Conservation (phyloP, 129 eudicot genomes). For the Chrysanthemum lavandulifolium region DNA sequence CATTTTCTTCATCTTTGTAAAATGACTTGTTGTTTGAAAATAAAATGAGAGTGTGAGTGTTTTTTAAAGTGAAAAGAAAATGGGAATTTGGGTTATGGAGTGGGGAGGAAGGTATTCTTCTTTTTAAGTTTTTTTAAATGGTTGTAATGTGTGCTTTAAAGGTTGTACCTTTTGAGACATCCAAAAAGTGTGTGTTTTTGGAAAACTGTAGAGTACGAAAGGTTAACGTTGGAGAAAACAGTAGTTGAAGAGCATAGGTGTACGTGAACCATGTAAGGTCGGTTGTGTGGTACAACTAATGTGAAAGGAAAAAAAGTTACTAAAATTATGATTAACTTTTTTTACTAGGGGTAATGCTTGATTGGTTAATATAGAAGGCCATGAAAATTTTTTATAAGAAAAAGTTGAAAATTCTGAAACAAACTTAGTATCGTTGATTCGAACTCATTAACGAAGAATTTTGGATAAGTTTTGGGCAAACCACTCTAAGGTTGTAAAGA, state of each 20-base stretch:
- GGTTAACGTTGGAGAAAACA: conserved; percentile 18
- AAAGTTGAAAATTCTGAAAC: no score
- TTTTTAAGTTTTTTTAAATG: neutral
- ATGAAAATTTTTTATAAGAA: no score
- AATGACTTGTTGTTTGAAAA: conserved; percentile 11
- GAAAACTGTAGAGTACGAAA: conserved; percentile 18
- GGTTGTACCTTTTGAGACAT: conserved; percentile 28
- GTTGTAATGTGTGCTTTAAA: conserved; percentile 20
- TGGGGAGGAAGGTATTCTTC: conserved; percentile 38
- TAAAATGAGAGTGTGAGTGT: conserved; percentile 6
- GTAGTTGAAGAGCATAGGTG: conserved; percentile 8
- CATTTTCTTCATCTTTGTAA: conserved; percentile 36
- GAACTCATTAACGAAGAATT: no score
- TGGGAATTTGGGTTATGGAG: conserved; percentile 33
- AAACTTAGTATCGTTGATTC: no score
- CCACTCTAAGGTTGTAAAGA: no score
- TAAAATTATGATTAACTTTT: no score
- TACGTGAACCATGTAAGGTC: neutral
- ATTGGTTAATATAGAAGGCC: no score
- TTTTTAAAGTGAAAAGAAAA: conserved; percentile 26
- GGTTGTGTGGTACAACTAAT: no score
- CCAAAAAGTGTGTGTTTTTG: neutral
- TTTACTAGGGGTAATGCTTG: no score
- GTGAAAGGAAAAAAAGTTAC: no score
- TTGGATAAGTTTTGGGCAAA: no score